Percentiles rank a stretch among this genome's conserved stretches.
Conservation (phyloP, 2,329 filamentous ascomycete species). For the Gyromitra esculenta region DNA sequence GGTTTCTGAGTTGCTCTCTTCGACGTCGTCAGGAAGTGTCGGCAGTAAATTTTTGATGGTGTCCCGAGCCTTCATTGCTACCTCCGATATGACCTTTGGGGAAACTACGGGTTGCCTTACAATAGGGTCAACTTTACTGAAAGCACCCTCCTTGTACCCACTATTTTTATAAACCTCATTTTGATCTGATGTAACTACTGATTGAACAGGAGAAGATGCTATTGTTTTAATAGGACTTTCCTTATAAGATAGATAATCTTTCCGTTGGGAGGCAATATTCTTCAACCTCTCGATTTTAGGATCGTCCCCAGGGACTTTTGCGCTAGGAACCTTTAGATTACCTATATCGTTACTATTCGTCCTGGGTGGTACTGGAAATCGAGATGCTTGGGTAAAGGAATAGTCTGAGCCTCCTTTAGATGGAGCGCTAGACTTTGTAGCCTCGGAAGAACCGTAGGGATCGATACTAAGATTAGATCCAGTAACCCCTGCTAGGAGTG, state of each 20-base stretch:
- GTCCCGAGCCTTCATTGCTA: not conserved
- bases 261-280: not conserved
- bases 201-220: not conserved
- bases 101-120: not conserved
- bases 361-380: slow-evolving; percentile 1
- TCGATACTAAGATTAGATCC: not conserved
- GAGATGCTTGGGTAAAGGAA: slow-evolving; percentile 16
- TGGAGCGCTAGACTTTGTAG: not conserved
- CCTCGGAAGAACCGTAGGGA: too few relatives aligned
- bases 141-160: not conserved
- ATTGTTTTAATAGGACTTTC: not conserved
- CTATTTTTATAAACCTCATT: not conserved
- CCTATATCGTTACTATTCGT: not conserved
- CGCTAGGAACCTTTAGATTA: not conserved
- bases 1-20: slow-evolving; percentile 56
- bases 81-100: not conserved
- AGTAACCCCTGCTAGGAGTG: not conserved
- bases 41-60: not conserved
- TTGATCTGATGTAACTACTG: not conserved
- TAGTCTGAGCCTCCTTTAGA: slow-evolving; percentile 16
- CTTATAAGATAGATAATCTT: slow-evolving; percentile 3
- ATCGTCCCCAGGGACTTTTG: not conserved
- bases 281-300: slow-evolving; percentile 7
- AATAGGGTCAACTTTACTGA: not conserved
- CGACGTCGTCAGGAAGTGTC: slow-evolving; percentile 22